Conservation (phyloP, 257 asterid genomes). For the Fraxinus quadrangulata region DNA sequence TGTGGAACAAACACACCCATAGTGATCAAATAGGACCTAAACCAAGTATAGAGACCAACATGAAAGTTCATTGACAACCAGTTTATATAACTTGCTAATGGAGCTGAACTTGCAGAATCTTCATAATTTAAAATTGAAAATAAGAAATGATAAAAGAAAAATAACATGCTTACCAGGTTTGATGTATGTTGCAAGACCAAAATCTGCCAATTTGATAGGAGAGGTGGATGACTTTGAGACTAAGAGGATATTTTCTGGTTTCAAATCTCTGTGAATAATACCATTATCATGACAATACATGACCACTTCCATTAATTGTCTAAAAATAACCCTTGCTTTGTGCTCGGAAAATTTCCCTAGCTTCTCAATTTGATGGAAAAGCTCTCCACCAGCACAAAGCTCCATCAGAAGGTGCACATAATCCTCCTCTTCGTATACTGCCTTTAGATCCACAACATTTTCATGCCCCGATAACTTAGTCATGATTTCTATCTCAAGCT, state of each 20-base stretch:
- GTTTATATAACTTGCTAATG: not conserved
- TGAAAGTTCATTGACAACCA: not conserved
- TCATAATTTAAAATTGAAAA: not conserved
- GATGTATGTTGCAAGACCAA: conserved; percentile 63
- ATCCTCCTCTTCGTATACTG: conserved; percentile 61
- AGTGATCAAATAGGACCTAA: not conserved
- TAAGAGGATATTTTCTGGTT: conserved; percentile 60
- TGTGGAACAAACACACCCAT: no score
- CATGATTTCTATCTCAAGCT: conserved; percentile 67
- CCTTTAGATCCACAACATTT: conserved; percentile 64
- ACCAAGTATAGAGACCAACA: not conserved
- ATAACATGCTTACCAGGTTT: conserved; percentile 37
- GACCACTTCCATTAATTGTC: conserved; percentile 58
- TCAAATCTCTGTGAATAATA: conserved; percentile 59
- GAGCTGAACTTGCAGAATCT: not conserved
- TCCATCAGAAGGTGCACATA: conserved; percentile 65
- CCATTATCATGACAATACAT: conserved; percentile 56
- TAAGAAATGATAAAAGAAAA: not conserved
- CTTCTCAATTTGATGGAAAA: conserved; percentile 55
- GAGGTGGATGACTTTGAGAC: conserved; percentile 44
- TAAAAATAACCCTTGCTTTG: conserved; percentile 44
- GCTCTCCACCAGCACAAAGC: conserved; percentile 73
- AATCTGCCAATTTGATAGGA: conserved; percentile 63
- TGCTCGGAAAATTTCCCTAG: conserved; percentile 50
- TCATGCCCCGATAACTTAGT: conserved; percentile 52